Base-by-base conservation (phyloP, 257 asterid genomes). In the Leonotis leonurus region DNA sequence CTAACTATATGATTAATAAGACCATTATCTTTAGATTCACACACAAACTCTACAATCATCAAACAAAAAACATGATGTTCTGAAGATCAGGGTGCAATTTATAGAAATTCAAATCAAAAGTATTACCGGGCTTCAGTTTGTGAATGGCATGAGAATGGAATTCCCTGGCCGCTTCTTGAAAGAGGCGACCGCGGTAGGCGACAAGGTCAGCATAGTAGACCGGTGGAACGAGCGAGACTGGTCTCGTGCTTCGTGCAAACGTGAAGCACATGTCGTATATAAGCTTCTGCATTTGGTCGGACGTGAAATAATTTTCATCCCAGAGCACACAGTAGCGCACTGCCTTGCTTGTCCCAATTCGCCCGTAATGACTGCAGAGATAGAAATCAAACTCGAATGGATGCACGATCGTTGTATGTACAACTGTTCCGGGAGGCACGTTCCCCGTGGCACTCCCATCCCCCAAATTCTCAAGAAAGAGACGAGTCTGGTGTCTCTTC, bases 271-370 rank as follows among this genome's bases (percentile, higher is more conserved):
- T 29, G 56, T 83, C 56, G 61, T 83, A 78, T 22, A 80, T 72
- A 18, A 88, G 77, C 74, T 70, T 68, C 59, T 88, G 89, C 57
- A 88, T 27, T 22, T 30, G 49, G 13, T 78, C 85, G 8, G 89
- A 77, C 0, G 70, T 61, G 71, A 85, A 80, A 2, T 29, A 12
- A 39, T 82, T 80, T 17, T 84, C 88, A 44, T 84, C 94, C 81
- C 78, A 72, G 0, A 87, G 70, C 8, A 75, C 84, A 36, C 74
- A 60, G 56, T 87, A 82, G 20, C 77, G 78, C 0, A 86, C 81
- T 0, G 94, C 85, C 81, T 80, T 87, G 77, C 95, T 87, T 1
- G 93, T 85, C 44, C 94, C 96, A 5, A 82, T 67, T 25, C 86
- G 60, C 10, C 89, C 94, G 56, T 68, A 77, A 33, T 88, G 96